phyloP scores from a whole-genome alignment of 1,284 basidiomycete species.

The Ganoderma multipileum region DNA sequence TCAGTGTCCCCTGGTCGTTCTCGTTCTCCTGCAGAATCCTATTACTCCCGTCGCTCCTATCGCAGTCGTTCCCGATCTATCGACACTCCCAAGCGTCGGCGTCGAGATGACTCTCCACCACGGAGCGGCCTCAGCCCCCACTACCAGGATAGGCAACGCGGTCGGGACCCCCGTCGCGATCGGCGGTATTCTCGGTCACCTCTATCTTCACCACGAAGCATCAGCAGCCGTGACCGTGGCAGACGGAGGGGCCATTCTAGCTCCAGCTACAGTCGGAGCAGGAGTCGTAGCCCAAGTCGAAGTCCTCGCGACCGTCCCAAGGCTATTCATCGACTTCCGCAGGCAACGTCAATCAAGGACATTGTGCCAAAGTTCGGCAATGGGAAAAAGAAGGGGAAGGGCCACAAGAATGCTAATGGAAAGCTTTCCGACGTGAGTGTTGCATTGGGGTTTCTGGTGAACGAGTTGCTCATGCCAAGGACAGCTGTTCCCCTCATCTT shows the following conservation, averaged over 20 bases:
- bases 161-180: conserved; percentile 31
- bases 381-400: conserved; percentile 30
- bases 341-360: conserved; percentile 51
- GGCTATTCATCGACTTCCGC: conserved; percentile 69
- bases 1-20: conserved; percentile 57
- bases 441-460: neutral
- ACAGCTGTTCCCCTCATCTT: conserved; percentile 23
- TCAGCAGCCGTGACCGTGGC: conserved; percentile 37
- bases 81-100: conserved; percentile 60
- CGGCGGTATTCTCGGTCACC: conserved; percentile 37
- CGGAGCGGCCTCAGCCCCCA: conserved; percentile 46
- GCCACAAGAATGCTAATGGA: conserved; percentile 28
- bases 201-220: conserved; percentile 32
- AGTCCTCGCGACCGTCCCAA: conserved; percentile 56
- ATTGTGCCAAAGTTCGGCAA: conserved; percentile 41
- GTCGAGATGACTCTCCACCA: conserved; percentile 54
- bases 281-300: conserved; percentile 59
- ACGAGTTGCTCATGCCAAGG: neutral
- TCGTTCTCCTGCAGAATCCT: conserved; percentile 66
- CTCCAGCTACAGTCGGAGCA: conserved; percentile 46
- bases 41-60: conserved; percentile 68
- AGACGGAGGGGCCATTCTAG: conserved; percentile 40
- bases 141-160: conserved; percentile 30
- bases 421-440: conserved; percentile 32
- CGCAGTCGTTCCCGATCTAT: conserved; percentile 66